Base-by-base conservation (phyloP, 2,329 filamentous ascomycete species). In the Phaeosphaeria sp. region DNA sequence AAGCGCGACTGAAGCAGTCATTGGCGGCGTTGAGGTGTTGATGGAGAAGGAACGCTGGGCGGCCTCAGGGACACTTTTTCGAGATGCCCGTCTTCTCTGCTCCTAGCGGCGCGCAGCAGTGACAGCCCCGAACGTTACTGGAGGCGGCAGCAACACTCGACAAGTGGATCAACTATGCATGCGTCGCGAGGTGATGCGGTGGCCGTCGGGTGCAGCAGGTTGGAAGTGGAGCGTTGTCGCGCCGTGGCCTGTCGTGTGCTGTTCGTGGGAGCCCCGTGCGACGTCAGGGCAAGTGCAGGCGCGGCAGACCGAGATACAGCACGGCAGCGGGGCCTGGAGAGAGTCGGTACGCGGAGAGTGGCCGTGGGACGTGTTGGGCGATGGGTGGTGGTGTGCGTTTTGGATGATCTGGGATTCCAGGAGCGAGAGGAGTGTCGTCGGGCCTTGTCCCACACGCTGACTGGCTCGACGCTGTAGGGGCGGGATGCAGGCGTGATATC, bases 1-100 rank as follows among this genome's bases (percentile, higher is more conserved):
- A 78, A 86, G 85, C 74, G 86, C 87, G 74, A 89, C 87, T 73
- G 30, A 36, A 36, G 87, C 87, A 82, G 87, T 89, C 86, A 89
- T 89, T 71, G 68, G 65, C 73, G 64, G 66, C 49, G 61, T 65
- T 60, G 64, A 53, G 60, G 57, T 64, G 62, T 57, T 52, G 60
- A 44, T 30, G 63, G 43, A 60, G 60, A 61, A 55, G 56, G 47
- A 56, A 57, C 45, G 65, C 55, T 58, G 59, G 55, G 49, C 61
- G 55, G 57, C 27, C 57, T 66, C 52, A 59, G 57, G 51, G 61
- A 54, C 66, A 67, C 65, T 69, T 69, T 69, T 71, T 60, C 58
- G 57, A 56, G 55, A 51, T 58, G 61, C 59, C 67, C 67, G 71
- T 69, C 60, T 61, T 65, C 61, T 65, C 61, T 60, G 64, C 61